Evolutionary conservation across 768 basidiomycete genomes (phyloP).

Genomic region (Rhizopogon vulgaris): DNA sequence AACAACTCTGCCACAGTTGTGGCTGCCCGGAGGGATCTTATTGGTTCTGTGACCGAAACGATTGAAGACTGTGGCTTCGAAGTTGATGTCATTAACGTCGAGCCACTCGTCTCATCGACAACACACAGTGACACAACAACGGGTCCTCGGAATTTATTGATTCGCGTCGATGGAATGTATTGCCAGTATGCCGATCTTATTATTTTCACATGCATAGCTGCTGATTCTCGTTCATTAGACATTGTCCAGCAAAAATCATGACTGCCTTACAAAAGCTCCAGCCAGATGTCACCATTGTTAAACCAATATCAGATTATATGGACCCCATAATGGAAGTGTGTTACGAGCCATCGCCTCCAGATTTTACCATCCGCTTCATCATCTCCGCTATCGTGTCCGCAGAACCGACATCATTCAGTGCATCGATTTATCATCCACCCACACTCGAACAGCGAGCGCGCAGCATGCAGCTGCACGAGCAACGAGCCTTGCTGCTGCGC

Average conservation of each 20-base stretch:
- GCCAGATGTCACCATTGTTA: conserved; percentile 31
- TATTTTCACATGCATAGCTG: background rate
- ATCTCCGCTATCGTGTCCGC: conserved; percentile 38
- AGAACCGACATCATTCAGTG: conserved; percentile 39
- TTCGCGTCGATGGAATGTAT: conserved; percentile 61
- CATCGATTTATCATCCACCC: conserved; percentile 42
- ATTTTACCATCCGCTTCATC: conserved; percentile 63
- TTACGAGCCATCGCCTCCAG: conserved; percentile 45
- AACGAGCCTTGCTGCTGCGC: conserved; percentile 42
- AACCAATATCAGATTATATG: conserved; percentile 32
- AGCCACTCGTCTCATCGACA: conserved; percentile 17
- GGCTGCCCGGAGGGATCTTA: conserved; percentile 30
- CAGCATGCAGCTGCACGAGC: conserved; percentile 55
- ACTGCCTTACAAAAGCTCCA: conserved; percentile 30
- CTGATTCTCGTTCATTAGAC: conserved; percentile 25
- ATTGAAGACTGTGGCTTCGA: conserved; percentile 48
- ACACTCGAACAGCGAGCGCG: conserved; percentile 56
- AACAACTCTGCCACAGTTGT: conserved; percentile 49
- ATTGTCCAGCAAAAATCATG: conserved; percentile 51
- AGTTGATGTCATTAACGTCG: conserved; percentile 29
- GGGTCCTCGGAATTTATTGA: conserved; percentile 37
- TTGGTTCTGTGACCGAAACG: conserved; percentile 29
- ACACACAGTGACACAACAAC: background rate
- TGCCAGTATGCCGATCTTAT: conserved; percentile 38
- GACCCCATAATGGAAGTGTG: conserved; percentile 43